Evolutionary conservation across 2,329 filamentous ascomycete species (phyloP).

Genomic region (Cryphonectria nitschkei): DNA sequence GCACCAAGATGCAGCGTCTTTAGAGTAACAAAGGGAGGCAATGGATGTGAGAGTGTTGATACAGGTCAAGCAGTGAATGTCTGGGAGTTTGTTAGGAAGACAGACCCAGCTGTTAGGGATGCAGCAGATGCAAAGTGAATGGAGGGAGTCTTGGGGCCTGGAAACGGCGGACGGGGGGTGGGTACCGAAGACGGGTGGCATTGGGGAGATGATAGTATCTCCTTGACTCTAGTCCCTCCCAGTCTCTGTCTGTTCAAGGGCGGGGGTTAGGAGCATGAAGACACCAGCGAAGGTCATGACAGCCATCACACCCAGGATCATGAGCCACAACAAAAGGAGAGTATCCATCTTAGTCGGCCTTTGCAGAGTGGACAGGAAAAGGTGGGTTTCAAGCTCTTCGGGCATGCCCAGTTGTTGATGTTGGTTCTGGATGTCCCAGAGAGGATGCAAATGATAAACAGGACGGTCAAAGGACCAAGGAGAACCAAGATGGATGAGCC

Average conservation of each 20-base stretch:
- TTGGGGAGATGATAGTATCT: neutral
- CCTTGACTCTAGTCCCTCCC: constrained; percentile 10
- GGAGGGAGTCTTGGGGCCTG: neutral
- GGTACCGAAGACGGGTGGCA: neutral
- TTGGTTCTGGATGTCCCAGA: neutral
- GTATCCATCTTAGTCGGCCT: constrained; percentile 28
- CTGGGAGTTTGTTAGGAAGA: neutral
- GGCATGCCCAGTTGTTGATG: neutral
- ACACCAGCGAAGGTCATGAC: constrained; percentile 25
- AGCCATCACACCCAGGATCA: constrained; percentile 27
- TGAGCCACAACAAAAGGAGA: constrained; percentile 27
- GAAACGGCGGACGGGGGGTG: neutral
- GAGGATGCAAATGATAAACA: neutral
- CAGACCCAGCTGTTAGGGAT: neutral
- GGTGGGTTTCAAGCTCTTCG: neutral
- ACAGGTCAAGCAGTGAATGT: no score
- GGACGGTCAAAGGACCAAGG: neutral
- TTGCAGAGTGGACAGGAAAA: neutral
- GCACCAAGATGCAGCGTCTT: neutral
- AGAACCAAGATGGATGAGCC: neutral
- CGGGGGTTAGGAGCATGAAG: constrained; percentile 21
- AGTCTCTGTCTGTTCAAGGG: constrained; percentile 22
- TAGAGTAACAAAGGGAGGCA: no score
- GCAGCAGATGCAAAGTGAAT: neutral
- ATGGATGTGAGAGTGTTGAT: neutral